Evolutionary conservation across 2,329 filamentous ascomycete species (phyloP).

Genomic region (Epichloe elymi): DNA sequence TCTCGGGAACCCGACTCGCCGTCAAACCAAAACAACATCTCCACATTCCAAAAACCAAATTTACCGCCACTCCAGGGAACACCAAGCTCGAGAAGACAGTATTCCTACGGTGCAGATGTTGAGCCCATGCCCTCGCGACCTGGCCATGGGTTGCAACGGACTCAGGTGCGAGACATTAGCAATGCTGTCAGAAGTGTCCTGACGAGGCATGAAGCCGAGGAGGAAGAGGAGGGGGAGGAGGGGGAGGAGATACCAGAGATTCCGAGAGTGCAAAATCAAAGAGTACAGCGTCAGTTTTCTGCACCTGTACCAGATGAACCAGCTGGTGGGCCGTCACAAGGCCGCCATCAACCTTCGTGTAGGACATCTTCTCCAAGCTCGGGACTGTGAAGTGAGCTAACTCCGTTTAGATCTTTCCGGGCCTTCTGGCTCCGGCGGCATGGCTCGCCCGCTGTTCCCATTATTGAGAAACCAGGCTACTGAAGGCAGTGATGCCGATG

Average conservation of each 20-base stretch:
- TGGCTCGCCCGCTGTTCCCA: neutral
- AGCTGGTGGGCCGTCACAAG: constrained; percentile 4
- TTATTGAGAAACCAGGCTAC: neutral
- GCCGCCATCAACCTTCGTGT: constrained; percentile 3
- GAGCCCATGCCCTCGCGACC: constrained; percentile 18
- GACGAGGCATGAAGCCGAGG: constrained; percentile 5
- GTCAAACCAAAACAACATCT: neutral
- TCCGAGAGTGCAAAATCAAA: neutral
- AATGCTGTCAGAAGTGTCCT: constrained; percentile 18
- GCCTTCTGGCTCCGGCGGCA: neutral
- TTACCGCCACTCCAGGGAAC: constrained; percentile 17
- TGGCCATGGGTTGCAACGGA: constrained; percentile 5
- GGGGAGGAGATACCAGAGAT: constrained; percentile 5
- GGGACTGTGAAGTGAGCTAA: neutral
- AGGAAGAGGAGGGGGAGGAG: constrained; percentile 9
- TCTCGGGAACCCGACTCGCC: constrained; percentile 5
- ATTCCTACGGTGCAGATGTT: constrained; percentile 24
- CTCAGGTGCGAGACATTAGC: constrained; percentile 13
- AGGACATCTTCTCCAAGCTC: neutral
- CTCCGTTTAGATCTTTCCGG: constrained; percentile 4
- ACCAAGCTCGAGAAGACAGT: constrained; percentile 23
- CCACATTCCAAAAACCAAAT: constrained; percentile 13
- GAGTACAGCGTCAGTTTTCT: neutral
- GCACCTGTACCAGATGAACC: constrained; percentile 11
- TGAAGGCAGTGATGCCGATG: constrained; percentile 17